Percentiles rank a stretch among this genome's conserved stretches.
These are phyloP conservation scores for Trichosporon coremiiforme DNA, from an alignment of 1,284 basidiomycete species.

Conservation along the genomic window DNA sequence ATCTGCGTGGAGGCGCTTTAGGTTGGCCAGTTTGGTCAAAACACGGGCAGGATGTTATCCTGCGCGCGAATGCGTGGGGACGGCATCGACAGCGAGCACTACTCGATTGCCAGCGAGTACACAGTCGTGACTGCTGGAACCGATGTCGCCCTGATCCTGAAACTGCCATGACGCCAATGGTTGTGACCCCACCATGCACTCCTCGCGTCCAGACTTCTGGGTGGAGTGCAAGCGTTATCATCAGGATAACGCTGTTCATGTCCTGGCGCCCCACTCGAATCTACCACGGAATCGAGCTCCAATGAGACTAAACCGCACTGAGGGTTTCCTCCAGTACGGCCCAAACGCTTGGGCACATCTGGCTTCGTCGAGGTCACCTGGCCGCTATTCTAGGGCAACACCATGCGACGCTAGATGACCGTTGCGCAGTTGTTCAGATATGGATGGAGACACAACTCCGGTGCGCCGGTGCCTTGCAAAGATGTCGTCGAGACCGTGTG, in stretches of 20 bases:
- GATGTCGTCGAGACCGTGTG: not conserved
- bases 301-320: not conserved
- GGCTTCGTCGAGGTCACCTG: not conserved
- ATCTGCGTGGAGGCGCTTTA: not conserved
- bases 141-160: not conserved
- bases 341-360: not conserved
- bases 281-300: not conserved
- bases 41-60: too few relatives aligned
- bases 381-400: not conserved
- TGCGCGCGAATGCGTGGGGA: too few relatives aligned
- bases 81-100: not conserved
- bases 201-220: not conserved
- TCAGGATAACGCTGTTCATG: not conserved
- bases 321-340: not conserved
- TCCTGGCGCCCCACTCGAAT: conserved; percentile 7
- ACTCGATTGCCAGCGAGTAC: not conserved
- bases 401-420: not conserved
- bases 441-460: not conserved
- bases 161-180: not conserved
- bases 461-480: not conserved
- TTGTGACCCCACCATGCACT: not conserved
- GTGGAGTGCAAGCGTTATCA: conserved; percentile 11
- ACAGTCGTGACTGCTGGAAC: not conserved
- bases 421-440: not conserved
- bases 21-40: too few relatives aligned